Base-by-base conservation (phyloP, 164 flowering plant genomes). In the Nymphaea thermarum region DNA sequence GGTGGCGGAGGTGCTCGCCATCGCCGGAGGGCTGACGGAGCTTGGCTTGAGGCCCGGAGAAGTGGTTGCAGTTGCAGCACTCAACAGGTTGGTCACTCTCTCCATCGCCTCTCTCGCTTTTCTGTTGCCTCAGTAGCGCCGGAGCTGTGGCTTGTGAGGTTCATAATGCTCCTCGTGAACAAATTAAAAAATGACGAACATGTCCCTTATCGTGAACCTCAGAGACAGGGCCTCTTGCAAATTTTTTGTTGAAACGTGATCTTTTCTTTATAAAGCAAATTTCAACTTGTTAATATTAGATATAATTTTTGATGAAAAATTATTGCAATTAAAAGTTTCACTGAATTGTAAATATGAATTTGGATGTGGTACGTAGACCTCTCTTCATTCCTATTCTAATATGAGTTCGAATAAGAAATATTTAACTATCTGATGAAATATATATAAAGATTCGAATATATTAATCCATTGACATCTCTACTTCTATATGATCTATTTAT, bases 1-100 rank as follows among this genome's bases (percentile, higher is more conserved):
- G 68, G 91, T 83, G 4, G 74, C 71, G 4, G 70, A 69, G 2
- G 96, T 89, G 2, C 10, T 80, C 41, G 42, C 74, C 45, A 78
- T 91, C 4, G 89, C 96, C 43, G 55, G 44, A 43, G 89, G 90
- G 7, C 82, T 90, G 76, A 65, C 72, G 55, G 68, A 75, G 10
- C 77, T 91, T 42, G 95, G 96, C 14, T 42, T 89, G 61, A 43
- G 68, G 60, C 66, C 74, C 42, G 96, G 98, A 5, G 83, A 90
- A 65, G 75, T 90, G 45, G 88, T 93, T 36, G 92, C 91, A 67
- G 79, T 93, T 55, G 85, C 87, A 42, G 96, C 94, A n/a, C 80
- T 83, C 65, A 93, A 89, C 90, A 90, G 96, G 98, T 90, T 15
- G 57, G 57, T 51, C 2, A 8, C 12, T 10, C 14, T 15, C 14